phyloP scores from a whole-genome alignment of 73 alveolate species.

The Tetrahymena thermophila region DNA sequence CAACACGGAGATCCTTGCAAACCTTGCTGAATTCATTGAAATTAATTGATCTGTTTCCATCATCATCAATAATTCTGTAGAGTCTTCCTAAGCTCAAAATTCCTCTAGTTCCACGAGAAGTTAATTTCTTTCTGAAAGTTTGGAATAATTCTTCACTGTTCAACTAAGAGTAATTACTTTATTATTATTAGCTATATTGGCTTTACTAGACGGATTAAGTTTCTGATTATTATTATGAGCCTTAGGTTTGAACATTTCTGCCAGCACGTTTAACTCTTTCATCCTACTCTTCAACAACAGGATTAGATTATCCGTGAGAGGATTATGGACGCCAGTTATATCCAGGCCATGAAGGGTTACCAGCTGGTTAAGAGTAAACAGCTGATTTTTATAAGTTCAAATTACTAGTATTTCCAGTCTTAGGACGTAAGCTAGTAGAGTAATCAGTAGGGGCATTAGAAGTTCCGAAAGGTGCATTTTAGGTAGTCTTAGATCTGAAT shows the following conservation, averaged over 20 bases:
- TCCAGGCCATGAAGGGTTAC: neutral
- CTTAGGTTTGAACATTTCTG: neutral
- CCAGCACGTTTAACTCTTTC: neutral
- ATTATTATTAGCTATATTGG: neutral
- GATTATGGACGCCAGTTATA: neutral
- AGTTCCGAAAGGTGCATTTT: conserved; percentile 61
- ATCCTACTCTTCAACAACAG: neutral
- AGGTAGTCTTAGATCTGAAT: conserved; percentile 15
- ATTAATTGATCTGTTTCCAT: conserved; percentile 58
- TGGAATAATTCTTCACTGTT: conserved; percentile 10
- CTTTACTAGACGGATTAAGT: neutral
- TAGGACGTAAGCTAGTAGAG: conserved; percentile 29
- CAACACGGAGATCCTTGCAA: conserved; percentile 72
- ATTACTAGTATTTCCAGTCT: neutral
- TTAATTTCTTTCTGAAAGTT: conserved; percentile 62
- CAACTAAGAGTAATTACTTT: neutral
- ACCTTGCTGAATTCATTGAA: conserved; percentile 68
- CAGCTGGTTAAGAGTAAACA: neutral
- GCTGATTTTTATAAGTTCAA: neutral
- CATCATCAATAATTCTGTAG: conserved; percentile 78
- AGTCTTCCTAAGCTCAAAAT: conserved; percentile 77
- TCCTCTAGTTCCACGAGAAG: conserved; percentile 83
- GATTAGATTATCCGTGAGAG: neutral
- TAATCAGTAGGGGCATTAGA: conserved; percentile 48
- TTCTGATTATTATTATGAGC: neutral